Evolutionary conservation across 2,329 filamentous ascomycete species (phyloP).

Genomic region (Tolypocladium tundrense): DNA sequence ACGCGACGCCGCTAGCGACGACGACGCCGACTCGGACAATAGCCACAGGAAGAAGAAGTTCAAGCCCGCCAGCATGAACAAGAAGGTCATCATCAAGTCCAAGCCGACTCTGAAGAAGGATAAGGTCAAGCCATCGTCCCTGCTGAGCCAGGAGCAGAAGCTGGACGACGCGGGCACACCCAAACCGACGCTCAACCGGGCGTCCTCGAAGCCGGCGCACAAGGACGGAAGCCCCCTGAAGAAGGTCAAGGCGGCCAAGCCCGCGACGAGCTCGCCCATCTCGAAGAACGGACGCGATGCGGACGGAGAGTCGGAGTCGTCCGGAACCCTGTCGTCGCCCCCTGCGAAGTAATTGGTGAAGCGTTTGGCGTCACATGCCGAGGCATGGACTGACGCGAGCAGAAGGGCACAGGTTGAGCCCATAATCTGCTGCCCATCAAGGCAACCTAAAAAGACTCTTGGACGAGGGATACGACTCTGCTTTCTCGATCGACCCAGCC

Average conservation of each 20-base stretch:
- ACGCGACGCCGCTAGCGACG: constrained; percentile 41
- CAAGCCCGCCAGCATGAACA: constrained; percentile 33
- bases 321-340: constrained; percentile 45
- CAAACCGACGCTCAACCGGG: constrained; percentile 11
- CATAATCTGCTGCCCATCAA: background rate
- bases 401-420: background rate
- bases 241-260: constrained; percentile 35
- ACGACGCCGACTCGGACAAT: constrained; percentile 42
- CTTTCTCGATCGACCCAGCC: background rate
- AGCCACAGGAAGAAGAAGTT: constrained; percentile 49
- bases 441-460: background rate
- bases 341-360: constrained; percentile 16
- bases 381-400: background rate
- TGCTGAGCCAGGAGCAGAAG: constrained; percentile 39
- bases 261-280: constrained; percentile 35
- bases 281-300: constrained; percentile 38
- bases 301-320: constrained; percentile 46
- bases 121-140: constrained; percentile 40
- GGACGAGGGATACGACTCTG: background rate
- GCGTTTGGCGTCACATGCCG: background rate
- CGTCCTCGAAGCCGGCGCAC: constrained; percentile 19
- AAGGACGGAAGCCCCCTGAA: constrained; percentile 30
- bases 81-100: constrained; percentile 47
- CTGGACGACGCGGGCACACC: constrained; percentile 16
- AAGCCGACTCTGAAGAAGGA: constrained; percentile 43